Evolutionary conservation across 306 rosid species (phyloP).

Genomic region (Lagenaria siceraria): DNA sequence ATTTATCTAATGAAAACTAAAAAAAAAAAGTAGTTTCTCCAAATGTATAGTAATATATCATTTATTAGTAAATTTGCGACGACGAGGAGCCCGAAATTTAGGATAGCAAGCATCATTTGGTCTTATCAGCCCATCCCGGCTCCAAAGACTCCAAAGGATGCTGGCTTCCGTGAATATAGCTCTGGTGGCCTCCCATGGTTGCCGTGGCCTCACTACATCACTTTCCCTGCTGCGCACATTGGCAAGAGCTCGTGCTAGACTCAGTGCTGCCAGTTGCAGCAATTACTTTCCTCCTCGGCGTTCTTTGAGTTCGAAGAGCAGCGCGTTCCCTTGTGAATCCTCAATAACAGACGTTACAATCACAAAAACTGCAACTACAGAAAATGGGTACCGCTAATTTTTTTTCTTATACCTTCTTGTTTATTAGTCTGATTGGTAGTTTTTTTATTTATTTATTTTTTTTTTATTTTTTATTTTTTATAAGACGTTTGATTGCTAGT

Average conservation of each 20-base stretch:
- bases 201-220: conserved; percentile 31
- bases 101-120: neutral
- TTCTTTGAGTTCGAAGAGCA: conserved; percentile 24
- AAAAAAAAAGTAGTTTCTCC: no score
- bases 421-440: neutral
- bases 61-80: no score
- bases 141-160: neutral
- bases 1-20: no score
- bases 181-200: conserved; percentile 30
- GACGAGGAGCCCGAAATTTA: no score
- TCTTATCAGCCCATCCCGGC: neutral
- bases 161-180: conserved; percentile 37
- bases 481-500: neutral
- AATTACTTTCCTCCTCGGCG: conserved; percentile 15
- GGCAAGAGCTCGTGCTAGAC: conserved; percentile 18
- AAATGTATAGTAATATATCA: no score
- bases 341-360: conserved; percentile 20
- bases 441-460: no score
- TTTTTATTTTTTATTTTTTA: no score
- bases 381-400: conserved; percentile 25
- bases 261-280: conserved; percentile 10
- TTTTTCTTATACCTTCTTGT: neutral
- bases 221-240: conserved; percentile 18
- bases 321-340: conserved; percentile 23
- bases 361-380: conserved; percentile 21